Conservation (phyloP, 805 yeast genomes). For the Pichia ethanolica region DNA sequence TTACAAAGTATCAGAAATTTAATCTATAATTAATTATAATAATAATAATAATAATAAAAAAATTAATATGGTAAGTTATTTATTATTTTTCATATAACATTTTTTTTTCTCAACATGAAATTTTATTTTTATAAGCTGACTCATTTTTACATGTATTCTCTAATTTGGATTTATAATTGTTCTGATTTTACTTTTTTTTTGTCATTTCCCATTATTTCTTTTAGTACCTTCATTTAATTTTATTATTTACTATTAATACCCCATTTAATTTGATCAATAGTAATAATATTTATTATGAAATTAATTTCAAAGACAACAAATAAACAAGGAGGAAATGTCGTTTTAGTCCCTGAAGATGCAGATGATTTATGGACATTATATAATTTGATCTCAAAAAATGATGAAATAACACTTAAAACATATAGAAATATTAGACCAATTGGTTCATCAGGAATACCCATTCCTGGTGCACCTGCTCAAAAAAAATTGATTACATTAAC, state of each 20-base stretch:
- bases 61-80: no score
- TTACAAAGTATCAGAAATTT: background rate
- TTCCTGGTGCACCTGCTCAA: constrained; percentile 17
- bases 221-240: background rate
- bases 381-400: constrained; percentile 71
- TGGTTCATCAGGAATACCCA: constrained; percentile 7
- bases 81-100: no score
- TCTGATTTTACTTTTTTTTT: no score
- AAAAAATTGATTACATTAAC: constrained; percentile 56
- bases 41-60: no score
- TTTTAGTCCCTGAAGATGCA: constrained; percentile 74
- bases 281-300: constrained; percentile 37
- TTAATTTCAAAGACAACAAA: constrained; percentile 41
- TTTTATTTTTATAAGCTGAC: no score
- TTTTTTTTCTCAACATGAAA: no score
- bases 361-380: constrained; percentile 89
- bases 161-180: no score
- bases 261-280: no score
- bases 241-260: no score
- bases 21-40: no score
- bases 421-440: constrained; percentile 49
- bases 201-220: background rate
- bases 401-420: constrained; percentile 64
- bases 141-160: no score
- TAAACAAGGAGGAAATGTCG: constrained; percentile 59